Conservation (phyloP, 371 early-diverging fungal species). For the Mortierella sp. region DNA sequence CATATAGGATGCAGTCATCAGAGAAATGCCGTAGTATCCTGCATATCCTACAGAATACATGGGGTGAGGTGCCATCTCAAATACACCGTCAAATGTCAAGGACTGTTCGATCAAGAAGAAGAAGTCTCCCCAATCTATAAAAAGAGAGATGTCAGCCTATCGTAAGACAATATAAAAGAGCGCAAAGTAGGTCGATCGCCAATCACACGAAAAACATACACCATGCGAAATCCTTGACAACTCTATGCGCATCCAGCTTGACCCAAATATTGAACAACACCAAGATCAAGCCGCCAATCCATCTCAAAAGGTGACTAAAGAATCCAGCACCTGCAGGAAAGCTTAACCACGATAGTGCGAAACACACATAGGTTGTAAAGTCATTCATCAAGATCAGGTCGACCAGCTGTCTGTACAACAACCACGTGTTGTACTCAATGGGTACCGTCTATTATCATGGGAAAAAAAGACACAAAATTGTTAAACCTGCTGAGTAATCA, state of each 20-base stretch:
- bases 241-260: constrained; percentile 95
- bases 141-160: not conserved
- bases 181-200: not conserved
- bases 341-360: constrained; percentile 82
- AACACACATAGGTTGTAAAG: constrained; percentile 87
- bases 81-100: constrained; percentile 93
- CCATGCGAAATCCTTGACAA: constrained; percentile 98
- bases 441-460: constrained; percentile 69
- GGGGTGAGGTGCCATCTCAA: constrained; percentile 97
- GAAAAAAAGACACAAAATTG: not conserved
- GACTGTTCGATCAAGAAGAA: constrained; percentile 93
- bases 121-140: constrained; percentile 96
- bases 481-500: not conserved
- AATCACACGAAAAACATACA: constrained; percentile 63
- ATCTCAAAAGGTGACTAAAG: constrained; percentile 75
- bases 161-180: not conserved
- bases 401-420: constrained; percentile 94
- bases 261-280: constrained; percentile 95
- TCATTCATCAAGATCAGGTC: constrained; percentile 95
- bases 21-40: constrained; percentile 94
- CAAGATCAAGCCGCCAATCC: constrained; percentile 82
- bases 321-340: constrained; percentile 63
- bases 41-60: constrained; percentile 98
- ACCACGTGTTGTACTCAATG: constrained; percentile 95
- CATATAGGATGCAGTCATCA: constrained; percentile 87